Percentiles rank a stretch among this genome's conserved stretches.
These are phyloP conservation scores for Entoloma clypeatum DNA, from an alignment of 1,284 basidiomycete species.

Conservation along the genomic window DNA sequence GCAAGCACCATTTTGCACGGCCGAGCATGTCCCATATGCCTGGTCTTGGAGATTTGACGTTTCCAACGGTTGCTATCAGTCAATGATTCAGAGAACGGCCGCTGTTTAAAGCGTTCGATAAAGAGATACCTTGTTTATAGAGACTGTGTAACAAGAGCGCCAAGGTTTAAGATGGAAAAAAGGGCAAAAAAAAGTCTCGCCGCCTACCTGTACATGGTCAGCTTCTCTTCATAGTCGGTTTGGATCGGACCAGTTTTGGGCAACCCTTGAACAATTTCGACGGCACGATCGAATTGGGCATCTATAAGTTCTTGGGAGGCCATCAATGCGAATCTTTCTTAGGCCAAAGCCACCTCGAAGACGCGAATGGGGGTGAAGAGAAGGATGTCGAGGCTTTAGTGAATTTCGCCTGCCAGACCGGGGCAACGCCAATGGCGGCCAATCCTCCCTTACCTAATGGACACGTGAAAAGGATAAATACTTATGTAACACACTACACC, in stretches of 20 bases:
- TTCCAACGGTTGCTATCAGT: slow-evolving; percentile 78
- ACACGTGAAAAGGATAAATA: too few relatives aligned
- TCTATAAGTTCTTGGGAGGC: slow-evolving; percentile 63
- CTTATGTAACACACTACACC: too few relatives aligned
- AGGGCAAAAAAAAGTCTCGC: too few relatives aligned
- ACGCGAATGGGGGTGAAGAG: too few relatives aligned
- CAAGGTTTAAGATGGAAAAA: slow-evolving; percentile 2
- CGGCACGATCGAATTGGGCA: slow-evolving; percentile 88
- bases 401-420: too few relatives aligned
- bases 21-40: slow-evolving; percentile 91
- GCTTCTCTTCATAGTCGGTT: slow-evolving; percentile 95
- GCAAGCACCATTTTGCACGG: slow-evolving; percentile 82
- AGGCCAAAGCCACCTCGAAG: too few relatives aligned
- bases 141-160: slow-evolving; percentile 45
- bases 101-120: slow-evolving; percentile 6
- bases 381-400: too few relatives aligned
- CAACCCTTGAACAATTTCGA: slow-evolving; percentile 88
- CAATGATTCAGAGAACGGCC: slow-evolving; percentile 14
- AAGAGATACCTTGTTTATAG: slow-evolving; percentile 81
- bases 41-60: slow-evolving; percentile 78
- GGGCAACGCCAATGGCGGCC: too few relatives aligned
- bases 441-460: too few relatives aligned
- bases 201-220: slow-evolving; percentile 85
- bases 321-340: too few relatives aligned
- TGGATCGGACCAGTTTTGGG: slow-evolving; percentile 96